Conservation (phyloP, 139 green algal genomes). For the Auxenochlorella protothecoides region DNA sequence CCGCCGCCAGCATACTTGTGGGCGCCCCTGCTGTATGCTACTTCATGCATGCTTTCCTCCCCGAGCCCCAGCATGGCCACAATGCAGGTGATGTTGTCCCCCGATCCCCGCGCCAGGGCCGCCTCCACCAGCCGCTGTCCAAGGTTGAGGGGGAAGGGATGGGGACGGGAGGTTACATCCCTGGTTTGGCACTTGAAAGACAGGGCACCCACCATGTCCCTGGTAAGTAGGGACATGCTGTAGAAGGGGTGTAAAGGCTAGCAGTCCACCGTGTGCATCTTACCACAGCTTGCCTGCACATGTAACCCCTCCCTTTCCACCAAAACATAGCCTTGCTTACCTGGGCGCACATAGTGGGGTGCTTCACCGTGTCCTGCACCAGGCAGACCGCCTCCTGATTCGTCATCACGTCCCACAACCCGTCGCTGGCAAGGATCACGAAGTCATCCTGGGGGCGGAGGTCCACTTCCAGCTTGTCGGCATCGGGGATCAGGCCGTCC, state of each 20-base stretch:
- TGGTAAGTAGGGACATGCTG: too few relatives aligned
- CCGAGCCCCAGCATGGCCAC: slow-evolving; percentile 44
- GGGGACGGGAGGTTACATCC: too few relatives aligned
- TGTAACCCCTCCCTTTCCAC: too few relatives aligned
- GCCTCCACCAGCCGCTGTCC: slow-evolving; percentile 67
- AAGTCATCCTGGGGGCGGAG: slow-evolving; percentile 61
- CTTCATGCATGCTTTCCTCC: too few relatives aligned
- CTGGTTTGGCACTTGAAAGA: too few relatives aligned
- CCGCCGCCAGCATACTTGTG: too few relatives aligned
- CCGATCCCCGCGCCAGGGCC: slow-evolving; percentile 48
- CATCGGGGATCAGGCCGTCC: slow-evolving; percentile 52
- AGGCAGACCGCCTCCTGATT: slow-evolving; percentile 63
- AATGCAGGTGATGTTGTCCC: slow-evolving; percentile 72
- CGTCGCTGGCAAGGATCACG: slow-evolving; percentile 76
- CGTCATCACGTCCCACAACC: slow-evolving; percentile 75
- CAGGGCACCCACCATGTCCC: too few relatives aligned
- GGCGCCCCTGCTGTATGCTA: too few relatives aligned
- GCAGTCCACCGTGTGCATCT: neutral
- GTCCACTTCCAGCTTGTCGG: slow-evolving; percentile 48
- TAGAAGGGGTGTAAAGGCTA: too few relatives aligned
- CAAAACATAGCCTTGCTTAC: neutral
- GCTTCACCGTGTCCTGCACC: slow-evolving; percentile 73
- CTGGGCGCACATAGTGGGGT: slow-evolving; percentile 51
- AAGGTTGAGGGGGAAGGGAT: too few relatives aligned
- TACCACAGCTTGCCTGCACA: neutral